Percentiles rank a stretch among this genome's conserved stretches.
phyloP scores from a whole-genome alignment of 768 basidiomycete species.

The Lentinula guzmanii region DNA sequence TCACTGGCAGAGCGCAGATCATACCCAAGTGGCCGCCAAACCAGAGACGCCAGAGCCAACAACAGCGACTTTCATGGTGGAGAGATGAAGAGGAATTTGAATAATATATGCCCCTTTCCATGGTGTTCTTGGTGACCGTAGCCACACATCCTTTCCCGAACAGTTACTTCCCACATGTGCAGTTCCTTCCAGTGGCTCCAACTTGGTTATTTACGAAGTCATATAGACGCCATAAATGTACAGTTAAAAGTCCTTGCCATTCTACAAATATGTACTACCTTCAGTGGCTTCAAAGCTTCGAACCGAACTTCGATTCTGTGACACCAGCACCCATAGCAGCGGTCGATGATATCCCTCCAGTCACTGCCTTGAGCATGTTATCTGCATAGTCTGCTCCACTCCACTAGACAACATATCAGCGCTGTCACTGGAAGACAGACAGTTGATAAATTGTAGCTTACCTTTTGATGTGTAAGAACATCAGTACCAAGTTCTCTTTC shows the following conservation, averaged over 20 bases:
- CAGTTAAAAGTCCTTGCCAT: not conserved
- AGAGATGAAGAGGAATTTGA: not conserved
- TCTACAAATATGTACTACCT: not conserved
- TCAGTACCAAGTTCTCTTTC: conserved; percentile 94
- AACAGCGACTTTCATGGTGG: conserved; percentile 57
- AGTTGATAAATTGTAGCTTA: conserved; percentile 23
- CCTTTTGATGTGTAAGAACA: conserved; percentile 96
- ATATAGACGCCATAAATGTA: not conserved
- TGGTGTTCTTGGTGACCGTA: not conserved
- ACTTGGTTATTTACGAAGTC: no score
- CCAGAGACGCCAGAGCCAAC: conserved; percentile 78
- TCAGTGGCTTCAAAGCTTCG: conserved; percentile 30
- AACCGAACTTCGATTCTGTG: conserved; percentile 79
- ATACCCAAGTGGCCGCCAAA: conserved; percentile 72
- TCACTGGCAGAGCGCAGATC: not conserved
- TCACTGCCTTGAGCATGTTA: conserved; percentile 89
- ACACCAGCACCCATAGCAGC: conserved; percentile 99
- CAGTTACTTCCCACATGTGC: no score
- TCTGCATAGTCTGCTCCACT: conserved; percentile 93
- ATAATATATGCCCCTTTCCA: not conserved
- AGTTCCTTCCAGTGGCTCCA: no score
- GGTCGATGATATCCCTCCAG: conserved; percentile 94
- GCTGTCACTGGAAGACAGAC: not conserved
- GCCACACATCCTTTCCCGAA: no score
- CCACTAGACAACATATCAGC: conserved; percentile 52